A percentile compares a stretch with the other conserved stretches of the same genome.
Conservation (phyloP, 495 filamentous ascomycete species). For the Zalerion maritima region DNA sequence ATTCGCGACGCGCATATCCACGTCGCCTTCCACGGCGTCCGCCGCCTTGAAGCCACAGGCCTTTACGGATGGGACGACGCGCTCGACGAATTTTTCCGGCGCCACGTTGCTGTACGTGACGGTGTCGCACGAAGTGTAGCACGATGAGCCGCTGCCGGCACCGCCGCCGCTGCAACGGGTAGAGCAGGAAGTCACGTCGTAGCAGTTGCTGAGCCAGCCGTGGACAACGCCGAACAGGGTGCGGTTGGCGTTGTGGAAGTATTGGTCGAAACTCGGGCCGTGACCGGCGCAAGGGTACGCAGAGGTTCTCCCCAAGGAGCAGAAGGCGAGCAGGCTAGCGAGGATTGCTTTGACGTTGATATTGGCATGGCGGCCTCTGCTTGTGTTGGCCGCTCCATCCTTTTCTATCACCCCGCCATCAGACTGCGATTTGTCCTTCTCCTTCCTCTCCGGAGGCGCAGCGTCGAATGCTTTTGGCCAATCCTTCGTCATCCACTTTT, state of each 20-base stretch:
- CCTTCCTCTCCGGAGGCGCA: not conserved
- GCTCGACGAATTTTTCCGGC: constrained; percentile 10
- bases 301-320: not conserved
- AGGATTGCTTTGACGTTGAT: constrained; percentile 2
- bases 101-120: not conserved
- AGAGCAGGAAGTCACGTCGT: constrained; percentile 8
- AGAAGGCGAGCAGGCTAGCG: constrained; percentile 5
- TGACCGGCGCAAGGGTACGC: constrained; percentile 11
- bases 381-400: no score
- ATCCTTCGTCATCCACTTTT: not conserved
- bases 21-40: constrained; percentile 3
- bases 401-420: no score
- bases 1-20: constrained; percentile 8
- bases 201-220: constrained; percentile 16
- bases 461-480: not conserved
- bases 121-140: constrained; percentile 6
- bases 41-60: constrained; percentile 11
- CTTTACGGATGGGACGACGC: constrained; percentile 4
- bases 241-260: constrained; percentile 6
- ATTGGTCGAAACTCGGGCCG: constrained; percentile 5
- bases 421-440: no score
- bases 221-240: constrained; percentile 12
- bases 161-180: constrained; percentile 3
- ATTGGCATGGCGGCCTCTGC: not conserved
- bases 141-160: constrained; percentile 5